Evolutionary conservation across 192 early-diverging fungal species (phyloP), one percentile per base, ranked within the genome.

Genomic region (Kickxella alabastrina): DNA sequence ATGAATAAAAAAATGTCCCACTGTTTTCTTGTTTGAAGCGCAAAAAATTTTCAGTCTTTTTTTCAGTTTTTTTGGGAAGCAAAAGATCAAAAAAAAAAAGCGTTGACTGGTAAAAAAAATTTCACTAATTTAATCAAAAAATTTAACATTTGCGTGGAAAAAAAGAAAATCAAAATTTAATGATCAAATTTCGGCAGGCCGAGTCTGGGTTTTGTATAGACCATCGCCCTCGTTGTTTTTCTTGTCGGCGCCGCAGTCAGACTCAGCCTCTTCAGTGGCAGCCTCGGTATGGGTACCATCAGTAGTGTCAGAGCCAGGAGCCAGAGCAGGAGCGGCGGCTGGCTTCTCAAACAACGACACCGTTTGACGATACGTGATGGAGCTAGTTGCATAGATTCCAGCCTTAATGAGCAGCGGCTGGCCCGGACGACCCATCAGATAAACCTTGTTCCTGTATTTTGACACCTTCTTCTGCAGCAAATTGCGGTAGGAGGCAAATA

Each of bases 371-470:
- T 65, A 76, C 6, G 73, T 76, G 22, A 64, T 43, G 1, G 73
- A 76, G 14, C 29, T 25, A 10, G 48, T 54, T 3, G 73, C 25
- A 27, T 68, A 76, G 14, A 25, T 42, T 40, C 65, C 54, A 14
- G 59, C 44, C 45, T 68, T 63, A 41, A 68, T 57, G 32, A 76
- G 73, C 18, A 76, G 52, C 18, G 73, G 73, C 39, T 56, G 40
- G 27, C 43, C 53, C 3, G 57, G 21, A 14, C 54, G 39, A 17
- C 88, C 87, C 59, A 92, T 92, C 39, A 95, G 68, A 63, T 92
- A 95, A 5, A 98, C 31, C 67, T 87, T 87, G 70, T 95, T 95
- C 23, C 62, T 82, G 62, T 82, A 71, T 28, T 68, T 52, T 38
- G 62, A 73, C 3, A 79, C 44, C 27, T 52, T 59, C 9, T 69